Base-by-base conservation (phyloP, 805 yeast species). In the Ogataea dorogensis region DNA sequence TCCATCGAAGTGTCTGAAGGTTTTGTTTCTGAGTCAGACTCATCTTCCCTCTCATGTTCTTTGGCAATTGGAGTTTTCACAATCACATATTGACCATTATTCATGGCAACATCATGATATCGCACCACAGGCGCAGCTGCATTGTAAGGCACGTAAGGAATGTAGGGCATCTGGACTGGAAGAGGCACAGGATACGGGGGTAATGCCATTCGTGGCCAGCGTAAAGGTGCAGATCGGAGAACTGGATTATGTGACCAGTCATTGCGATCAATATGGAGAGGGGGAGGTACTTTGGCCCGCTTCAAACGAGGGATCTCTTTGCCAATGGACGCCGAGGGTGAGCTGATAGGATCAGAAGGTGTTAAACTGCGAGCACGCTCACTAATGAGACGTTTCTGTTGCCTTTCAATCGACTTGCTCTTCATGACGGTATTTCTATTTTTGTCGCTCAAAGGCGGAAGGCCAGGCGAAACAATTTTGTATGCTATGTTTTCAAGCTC, bases 231-330 rank as follows among this genome's bases (percentile, higher is more conserved):
- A 4, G 47, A 36, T 17, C 42, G 27, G 6, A 46, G 27, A 8
- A 40, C 24, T 6, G 45, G 43, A 9, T 40, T 36, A 13, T 32
- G 31, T n/a, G 28, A 17, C 16, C 38, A 23, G 2, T 35, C 23
- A 4, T 34, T 28, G 2, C 39, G 46, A 11, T 31, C 20, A 11
- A 47, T 39, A 3, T 39, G 31, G 17, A 51, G 30, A 2, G 56
- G 55, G 9, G 53, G 50, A 16, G 58, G 58, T 2, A 49, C 47
- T 26, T 39, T 43, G 12, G 45, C 38, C n/a, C 58, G 36, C 31
- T 49, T 48, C 15, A 51, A 14, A 5, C 37, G 29, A 5, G 40
- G 38, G 7, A 28, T 17, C 10, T 31, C 31, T 17, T 28, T 32
- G 21, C 33, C 20, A 15, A 24, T 16, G 13, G 20, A 14, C 5